Evolutionary conservation across 345 rosid genomes (phyloP).

Genomic region (Linum usitatissimum): DNA sequence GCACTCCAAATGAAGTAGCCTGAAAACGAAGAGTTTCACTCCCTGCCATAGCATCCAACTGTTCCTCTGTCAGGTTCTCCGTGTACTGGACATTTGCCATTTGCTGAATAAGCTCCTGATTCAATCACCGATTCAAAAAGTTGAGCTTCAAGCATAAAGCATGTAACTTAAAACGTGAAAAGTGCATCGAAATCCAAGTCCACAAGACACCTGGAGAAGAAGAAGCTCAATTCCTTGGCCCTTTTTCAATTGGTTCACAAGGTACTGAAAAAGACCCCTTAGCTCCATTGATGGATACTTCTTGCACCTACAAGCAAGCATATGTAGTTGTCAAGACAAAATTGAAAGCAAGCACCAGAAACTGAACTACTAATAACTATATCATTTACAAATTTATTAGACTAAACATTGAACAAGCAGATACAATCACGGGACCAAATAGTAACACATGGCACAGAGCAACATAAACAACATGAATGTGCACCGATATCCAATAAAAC

Average conservation of each 20-base stretch:
- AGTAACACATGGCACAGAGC: background rate
- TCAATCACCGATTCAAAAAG: conserved; percentile 18
- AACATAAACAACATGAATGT: background rate
- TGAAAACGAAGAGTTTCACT: conserved; percentile 94
- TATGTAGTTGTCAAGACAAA: background rate
- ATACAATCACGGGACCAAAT: background rate
- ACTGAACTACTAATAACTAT: conserved; percentile 4
- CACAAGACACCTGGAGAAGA: conserved; percentile 61
- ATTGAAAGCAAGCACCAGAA: conserved; percentile 19
- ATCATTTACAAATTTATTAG: background rate
- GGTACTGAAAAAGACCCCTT: conserved; percentile 96
- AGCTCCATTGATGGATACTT: conserved; percentile 98
- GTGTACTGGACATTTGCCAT: conserved; percentile 99
- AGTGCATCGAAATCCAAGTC: conserved; percentile 11
- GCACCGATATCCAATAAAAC: background rate
- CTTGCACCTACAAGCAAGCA: conserved; percentile 58
- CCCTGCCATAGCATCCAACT: conserved; percentile 99
- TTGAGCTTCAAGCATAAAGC: conserved; percentile 12
- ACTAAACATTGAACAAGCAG: background rate
- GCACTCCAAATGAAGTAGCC: conserved; percentile 83
- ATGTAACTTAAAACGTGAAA: conserved; percentile 10
- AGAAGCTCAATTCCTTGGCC: conserved; percentile 97
- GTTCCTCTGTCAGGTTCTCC: conserved; percentile 96
- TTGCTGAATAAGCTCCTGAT: conserved; percentile 92
- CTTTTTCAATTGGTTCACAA: conserved; percentile 89